These are phyloP conservation scores for Dujonia santamariae DNA, from an alignment of 1,139 yeast genomes.

Conservation along the genomic window DNA sequence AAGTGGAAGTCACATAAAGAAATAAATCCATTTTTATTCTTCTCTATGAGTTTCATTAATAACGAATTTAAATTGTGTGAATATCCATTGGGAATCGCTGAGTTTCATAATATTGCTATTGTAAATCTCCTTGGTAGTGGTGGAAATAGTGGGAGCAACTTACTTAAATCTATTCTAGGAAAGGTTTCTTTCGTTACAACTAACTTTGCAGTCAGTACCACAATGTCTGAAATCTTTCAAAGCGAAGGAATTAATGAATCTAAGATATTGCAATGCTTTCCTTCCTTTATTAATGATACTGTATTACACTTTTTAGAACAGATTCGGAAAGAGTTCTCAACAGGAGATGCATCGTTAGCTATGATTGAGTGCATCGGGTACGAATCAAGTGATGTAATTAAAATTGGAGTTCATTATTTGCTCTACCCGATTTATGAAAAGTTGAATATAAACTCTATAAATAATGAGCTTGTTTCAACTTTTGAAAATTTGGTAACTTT, in stretches of 20 bases:
- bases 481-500: too few species aligned
- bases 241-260: slow-evolving; percentile 10
- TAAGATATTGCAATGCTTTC: slow-evolving; percentile 18
- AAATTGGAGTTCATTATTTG: too few species aligned
- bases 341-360: too few species aligned
- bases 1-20: slow-evolving; percentile 17
- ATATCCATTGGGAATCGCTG: slow-evolving; percentile 20
- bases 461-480: too few species aligned
- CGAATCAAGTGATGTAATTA: too few species aligned
- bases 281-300: slow-evolving; percentile 14
- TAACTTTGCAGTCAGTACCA: slow-evolving; percentile 18
- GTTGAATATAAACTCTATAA: too few species aligned
- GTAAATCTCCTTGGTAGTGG: too few species aligned
- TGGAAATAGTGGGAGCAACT: too few species aligned
- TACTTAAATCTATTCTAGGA: too few species aligned
- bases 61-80: slow-evolving; percentile 16
- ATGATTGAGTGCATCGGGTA: too few species aligned
- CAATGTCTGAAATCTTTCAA: slow-evolving; percentile 14
- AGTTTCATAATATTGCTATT: slow-evolving; percentile 5
- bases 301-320: background rate
- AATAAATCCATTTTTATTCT: slow-evolving; percentile 16
- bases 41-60: slow-evolving; percentile 19
- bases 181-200: slow-evolving; percentile 17
- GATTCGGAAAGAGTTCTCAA: too few species aligned
- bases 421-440: too few species aligned